Evolutionary conservation across 1,284 basidiomycete species (phyloP).

Genomic region (Cryptococcus sp.): DNA sequence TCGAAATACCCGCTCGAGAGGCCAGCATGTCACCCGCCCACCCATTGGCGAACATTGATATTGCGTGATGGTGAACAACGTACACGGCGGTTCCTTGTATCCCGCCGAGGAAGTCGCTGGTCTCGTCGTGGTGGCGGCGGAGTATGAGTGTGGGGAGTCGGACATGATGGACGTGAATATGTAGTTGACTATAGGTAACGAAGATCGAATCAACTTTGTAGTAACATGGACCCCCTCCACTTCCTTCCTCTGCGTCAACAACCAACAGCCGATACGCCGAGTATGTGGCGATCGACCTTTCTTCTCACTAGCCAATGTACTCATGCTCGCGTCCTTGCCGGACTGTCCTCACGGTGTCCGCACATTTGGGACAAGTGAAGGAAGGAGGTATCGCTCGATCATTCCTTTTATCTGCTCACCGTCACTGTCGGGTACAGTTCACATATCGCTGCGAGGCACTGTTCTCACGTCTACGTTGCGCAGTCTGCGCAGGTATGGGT

Average conservation of each 20-base stretch:
- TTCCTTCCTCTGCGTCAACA: not conserved
- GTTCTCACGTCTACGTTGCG: no score
- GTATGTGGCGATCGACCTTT: not conserved
- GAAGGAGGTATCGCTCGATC: no score
- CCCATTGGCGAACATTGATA: conserved; percentile 38
- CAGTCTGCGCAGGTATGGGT: no score
- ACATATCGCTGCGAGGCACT: no score
- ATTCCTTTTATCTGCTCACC: no score
- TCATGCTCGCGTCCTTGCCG: no score
- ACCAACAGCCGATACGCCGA: not conserved
- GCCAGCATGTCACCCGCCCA: conserved; percentile 42
- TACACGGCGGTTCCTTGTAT: conserved; percentile 22
- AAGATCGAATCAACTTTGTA: not conserved
- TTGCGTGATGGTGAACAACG: conserved; percentile 37
- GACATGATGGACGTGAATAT: not conserved
- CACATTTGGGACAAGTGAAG: no score
- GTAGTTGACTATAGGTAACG: not conserved
- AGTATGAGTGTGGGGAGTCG: not conserved
- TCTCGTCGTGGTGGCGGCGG: not conserved
- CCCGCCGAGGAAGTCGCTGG: not conserved
- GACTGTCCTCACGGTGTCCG: no score
- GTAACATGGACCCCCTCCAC: not conserved
- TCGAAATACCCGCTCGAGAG: conserved; percentile 42
- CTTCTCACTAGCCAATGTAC: no score
- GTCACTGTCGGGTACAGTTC: no score